Percentiles rank a stretch among this genome's conserved stretches.
Evolutionary conservation across 2,329 filamentous ascomycete species (phyloP).

Genomic region (Neobulgaria alba): DNA sequence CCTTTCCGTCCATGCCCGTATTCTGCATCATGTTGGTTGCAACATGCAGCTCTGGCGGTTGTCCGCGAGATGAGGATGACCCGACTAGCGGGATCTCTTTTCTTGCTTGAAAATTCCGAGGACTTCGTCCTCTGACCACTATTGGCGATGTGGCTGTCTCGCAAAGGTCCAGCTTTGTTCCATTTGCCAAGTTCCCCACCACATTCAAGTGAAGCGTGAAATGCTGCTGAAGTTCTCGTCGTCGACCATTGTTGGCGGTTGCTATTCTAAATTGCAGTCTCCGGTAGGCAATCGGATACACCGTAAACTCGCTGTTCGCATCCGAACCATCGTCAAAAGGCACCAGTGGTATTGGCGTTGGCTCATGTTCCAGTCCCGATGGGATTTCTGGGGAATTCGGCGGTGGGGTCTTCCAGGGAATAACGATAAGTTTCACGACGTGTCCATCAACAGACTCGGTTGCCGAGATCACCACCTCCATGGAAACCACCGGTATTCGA

Average conservation of each 20-base stretch:
- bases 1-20: conserved; percentile 14
- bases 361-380: conserved; percentile 70
- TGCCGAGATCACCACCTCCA: conserved; percentile 83
- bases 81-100: conserved; percentile 74
- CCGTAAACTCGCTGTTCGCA: conserved; percentile 60
- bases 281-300: conserved; percentile 91
- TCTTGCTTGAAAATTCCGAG: conserved; percentile 86
- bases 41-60: conserved; percentile 26
- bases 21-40: conserved; percentile 18
- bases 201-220: conserved; percentile 87
- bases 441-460: conserved; percentile 94
- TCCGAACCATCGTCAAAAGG: conserved; percentile 46
- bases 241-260: conserved; percentile 89
- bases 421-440: conserved; percentile 85
- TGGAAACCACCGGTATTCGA: conserved; percentile 69
- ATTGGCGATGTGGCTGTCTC: conserved; percentile 85
- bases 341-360: conserved; percentile 68
- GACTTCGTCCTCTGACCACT: conserved; percentile 87
- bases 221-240: conserved; percentile 93
- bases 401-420: conserved; percentile 94
- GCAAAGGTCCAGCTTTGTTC: conserved; percentile 70
- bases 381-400: conserved; percentile 63
- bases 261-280: conserved; percentile 88
- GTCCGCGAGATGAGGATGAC: conserved; percentile 28
- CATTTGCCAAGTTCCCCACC: conserved; percentile 72